phyloP scores from a whole-genome alignment of 2,329 filamentous ascomycete species.

The Fusarium subtropicale region DNA sequence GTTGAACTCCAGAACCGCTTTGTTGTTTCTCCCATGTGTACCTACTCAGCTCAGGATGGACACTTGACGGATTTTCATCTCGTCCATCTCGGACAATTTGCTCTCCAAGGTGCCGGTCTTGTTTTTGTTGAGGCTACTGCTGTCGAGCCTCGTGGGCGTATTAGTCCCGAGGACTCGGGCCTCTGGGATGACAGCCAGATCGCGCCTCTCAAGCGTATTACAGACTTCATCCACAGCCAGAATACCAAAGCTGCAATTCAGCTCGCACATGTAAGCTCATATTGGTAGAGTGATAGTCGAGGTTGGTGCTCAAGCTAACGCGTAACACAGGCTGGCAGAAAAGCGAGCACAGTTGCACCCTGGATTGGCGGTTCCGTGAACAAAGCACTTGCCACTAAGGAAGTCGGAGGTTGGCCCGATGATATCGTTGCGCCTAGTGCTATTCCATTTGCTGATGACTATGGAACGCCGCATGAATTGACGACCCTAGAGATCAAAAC shows the following conservation, averaged over 20 bases:
- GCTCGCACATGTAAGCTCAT: slow-evolving; percentile 71
- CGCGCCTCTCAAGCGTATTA: slow-evolving; percentile 74
- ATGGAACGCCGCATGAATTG: slow-evolving; percentile 74
- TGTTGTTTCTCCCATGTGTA: slow-evolving; percentile 71
- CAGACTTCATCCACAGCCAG: slow-evolving; percentile 85
- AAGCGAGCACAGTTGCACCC: slow-evolving; percentile 69
- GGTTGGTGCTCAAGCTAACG: background rate
- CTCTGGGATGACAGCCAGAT: slow-evolving; percentile 90
- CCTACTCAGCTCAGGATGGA: slow-evolving; percentile 68
- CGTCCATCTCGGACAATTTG: slow-evolving; percentile 83
- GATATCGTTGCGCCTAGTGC: slow-evolving; percentile 64
- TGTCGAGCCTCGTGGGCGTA: slow-evolving; percentile 80
- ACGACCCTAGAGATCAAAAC: slow-evolving; percentile 74
- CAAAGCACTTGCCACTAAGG: slow-evolving; percentile 64
- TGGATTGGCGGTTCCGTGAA: slow-evolving; percentile 68
- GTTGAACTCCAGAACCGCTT: slow-evolving; percentile 68
- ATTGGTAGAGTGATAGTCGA: background rate
- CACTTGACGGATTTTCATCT: slow-evolving; percentile 85
- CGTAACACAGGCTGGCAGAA: slow-evolving; percentile 67
- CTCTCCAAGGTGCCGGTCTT: slow-evolving; percentile 79
- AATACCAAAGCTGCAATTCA: slow-evolving; percentile 82
- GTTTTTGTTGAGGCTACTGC: slow-evolving; percentile 82
- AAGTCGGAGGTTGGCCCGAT: slow-evolving; percentile 67
- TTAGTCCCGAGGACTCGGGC: slow-evolving; percentile 82
- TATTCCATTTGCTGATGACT: slow-evolving; percentile 69